These are phyloP conservation scores for Tolypocladium tropicale DNA, from an alignment of 2,329 filamentous ascomycete species.

Conservation along the genomic window DNA sequence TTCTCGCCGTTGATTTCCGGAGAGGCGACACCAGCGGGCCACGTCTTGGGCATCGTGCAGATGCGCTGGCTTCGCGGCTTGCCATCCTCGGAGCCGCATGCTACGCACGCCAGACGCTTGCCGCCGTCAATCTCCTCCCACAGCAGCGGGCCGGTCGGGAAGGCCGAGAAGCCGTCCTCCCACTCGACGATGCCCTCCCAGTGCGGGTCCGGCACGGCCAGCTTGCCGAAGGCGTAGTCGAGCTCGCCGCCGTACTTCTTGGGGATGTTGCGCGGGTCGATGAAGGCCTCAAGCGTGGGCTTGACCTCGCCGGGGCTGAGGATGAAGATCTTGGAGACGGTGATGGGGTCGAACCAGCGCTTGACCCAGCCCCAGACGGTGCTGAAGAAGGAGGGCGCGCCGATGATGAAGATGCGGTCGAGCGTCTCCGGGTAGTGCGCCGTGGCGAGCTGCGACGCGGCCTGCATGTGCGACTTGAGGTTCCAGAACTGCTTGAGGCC, in stretches of 20 bases:
- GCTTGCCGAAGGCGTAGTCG: conserved; percentile 69
- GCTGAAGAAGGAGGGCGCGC: conserved; percentile 81
- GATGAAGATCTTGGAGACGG: conserved; percentile 93
- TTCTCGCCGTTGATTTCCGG: conserved; percentile 4
- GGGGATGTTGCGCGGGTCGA: conserved; percentile 74
- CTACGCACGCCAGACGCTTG: conserved; percentile 39
- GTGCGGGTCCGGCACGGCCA: conserved; percentile 59
- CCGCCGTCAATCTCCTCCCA: conserved; percentile 40
- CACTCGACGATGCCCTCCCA: conserved; percentile 40
- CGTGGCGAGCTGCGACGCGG: conserved; percentile 77
- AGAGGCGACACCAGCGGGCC: conserved; percentile 1
- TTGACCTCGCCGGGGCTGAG: conserved; percentile 63
- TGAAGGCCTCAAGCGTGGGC: conserved; percentile 68
- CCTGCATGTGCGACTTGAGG: conserved; percentile 86
- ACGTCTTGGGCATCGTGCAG: conserved; percentile 39
- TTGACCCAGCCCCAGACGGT: conserved; percentile 95
- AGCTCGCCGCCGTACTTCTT: conserved; percentile 83
- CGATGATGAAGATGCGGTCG: conserved; percentile 60
- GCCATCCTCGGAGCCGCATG: conserved; percentile 37
- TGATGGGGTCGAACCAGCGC: conserved; percentile 90
- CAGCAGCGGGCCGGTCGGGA: conserved; percentile 46
- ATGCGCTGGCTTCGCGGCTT: conserved; percentile 35
- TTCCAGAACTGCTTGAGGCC: conserved; percentile 95
- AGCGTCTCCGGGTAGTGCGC: conserved; percentile 93
- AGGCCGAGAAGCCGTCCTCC: conserved; percentile 40